Evolutionary conservation across 306 rosid species (phyloP).

Genomic region (Medicago truncatula): MtrunA17r5.0-ANR NC_053042.1:30918001-30918500

Average conservation of each 20-base stretch:
- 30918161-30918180: conserved; percentile 30
- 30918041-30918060: conserved; percentile 20
- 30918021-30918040: conserved; percentile 11
- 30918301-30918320: too few relatives aligned
- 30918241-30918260: not conserved
- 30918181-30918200: not conserved
- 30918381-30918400: too few relatives aligned
- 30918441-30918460: too few relatives aligned
- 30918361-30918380: too few relatives aligned
- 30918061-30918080: not conserved
- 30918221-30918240: not conserved
- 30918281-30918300: too few relatives aligned
- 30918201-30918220: not conserved
- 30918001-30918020: conserved; percentile 33
- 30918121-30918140: not conserved
- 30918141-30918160: not conserved
- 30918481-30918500: too few relatives aligned
- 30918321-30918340: too few relatives aligned
- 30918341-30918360: too few relatives aligned
- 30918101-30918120: not conserved
- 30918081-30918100: not conserved
- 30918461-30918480: too few relatives aligned
- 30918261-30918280: not conserved
- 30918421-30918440: too few relatives aligned
- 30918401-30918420: too few relatives aligned